These are phyloP conservation scores for Paxillus involutus DNA, from an alignment of 768 basidiomycete genomes.

Conservation along the genomic window DNA sequence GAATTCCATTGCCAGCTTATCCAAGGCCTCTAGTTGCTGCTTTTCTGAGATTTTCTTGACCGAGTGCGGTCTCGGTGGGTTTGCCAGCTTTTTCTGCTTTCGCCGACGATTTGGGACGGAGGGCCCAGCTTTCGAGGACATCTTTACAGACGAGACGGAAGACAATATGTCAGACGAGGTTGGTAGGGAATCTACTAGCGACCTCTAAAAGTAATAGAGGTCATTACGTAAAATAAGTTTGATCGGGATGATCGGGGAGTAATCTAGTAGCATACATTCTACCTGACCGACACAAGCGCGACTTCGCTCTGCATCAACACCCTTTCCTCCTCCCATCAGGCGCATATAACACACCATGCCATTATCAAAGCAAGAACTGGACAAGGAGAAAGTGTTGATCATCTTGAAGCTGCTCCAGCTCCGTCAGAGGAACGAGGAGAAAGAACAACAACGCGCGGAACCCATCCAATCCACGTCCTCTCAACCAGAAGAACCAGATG, in stretches of 20 bases:
- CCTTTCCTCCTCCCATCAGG: too few relatives aligned
- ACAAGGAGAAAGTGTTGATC: neutral
- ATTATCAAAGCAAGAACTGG: neutral
- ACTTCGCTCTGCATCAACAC: too few relatives aligned
- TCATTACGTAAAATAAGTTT: too few relatives aligned
- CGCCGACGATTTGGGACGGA: slow-evolving; percentile 12
- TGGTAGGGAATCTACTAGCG: neutral
- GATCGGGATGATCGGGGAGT: too few relatives aligned
- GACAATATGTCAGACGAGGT: neutral
- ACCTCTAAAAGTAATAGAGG: too few relatives aligned
- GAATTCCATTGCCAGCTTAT: slow-evolving; percentile 48
- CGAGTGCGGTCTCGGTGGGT: slow-evolving; percentile 24
- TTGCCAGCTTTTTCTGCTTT: slow-evolving; percentile 17
- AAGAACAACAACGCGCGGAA: neutral
- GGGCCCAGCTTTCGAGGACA: slow-evolving; percentile 18
- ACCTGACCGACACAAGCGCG: too few relatives aligned
- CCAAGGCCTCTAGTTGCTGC: slow-evolving; percentile 50
- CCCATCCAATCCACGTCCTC: neutral
- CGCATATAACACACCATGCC: neutral
- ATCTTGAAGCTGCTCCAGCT: neutral
- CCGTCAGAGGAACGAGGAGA: neutral
- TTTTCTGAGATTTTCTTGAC: slow-evolving; percentile 46
- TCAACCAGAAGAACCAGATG: neutral
- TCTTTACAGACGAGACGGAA: neutral
- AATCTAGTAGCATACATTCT: too few relatives aligned